phyloP scores from a whole-genome alignment of 768 basidiomycete species.

The Exsudoporus frostii region DNA sequence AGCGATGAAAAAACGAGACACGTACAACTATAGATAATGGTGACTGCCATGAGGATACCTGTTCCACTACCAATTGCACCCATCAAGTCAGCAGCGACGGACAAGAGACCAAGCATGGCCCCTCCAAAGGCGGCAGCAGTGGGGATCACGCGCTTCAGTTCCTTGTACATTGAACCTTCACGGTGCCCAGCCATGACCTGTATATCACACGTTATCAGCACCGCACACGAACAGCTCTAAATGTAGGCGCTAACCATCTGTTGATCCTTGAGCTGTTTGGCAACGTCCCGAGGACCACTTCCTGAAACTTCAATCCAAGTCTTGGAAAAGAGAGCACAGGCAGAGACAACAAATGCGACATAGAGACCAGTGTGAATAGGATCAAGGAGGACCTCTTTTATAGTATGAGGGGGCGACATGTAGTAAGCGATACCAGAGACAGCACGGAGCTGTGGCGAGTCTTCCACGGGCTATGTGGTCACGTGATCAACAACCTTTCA shows the following conservation, averaged over 20 bases:
- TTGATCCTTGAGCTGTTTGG: conserved; percentile 98
- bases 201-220: neutral
- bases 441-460: conserved; percentile 88
- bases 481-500: neutral
- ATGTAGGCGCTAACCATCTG: conserved; percentile 64
- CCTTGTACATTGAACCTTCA: conserved; percentile 99
- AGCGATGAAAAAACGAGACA: neutral
- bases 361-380: conserved; percentile 92
- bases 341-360: conserved; percentile 87
- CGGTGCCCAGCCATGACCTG: conserved; percentile 86
- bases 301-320: conserved; percentile 99
- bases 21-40: conserved; percentile 85
- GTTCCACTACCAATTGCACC: conserved; percentile 96
- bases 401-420: conserved; percentile 96
- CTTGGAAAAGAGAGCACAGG: conserved; percentile 97
- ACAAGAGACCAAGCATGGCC: conserved; percentile 90
- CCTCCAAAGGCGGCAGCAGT: conserved; percentile 97
- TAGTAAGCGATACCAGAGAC: conserved; percentile 94
- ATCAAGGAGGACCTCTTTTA: conserved; percentile 83
- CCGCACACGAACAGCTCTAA: neutral
- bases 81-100: conserved; percentile 89
- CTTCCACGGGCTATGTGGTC: conserved; percentile 77
- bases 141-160: conserved; percentile 95
- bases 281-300: conserved; percentile 91
- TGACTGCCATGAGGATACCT: conserved; percentile 96